Evolutionary conservation across 495 filamentous ascomycete genomes (phyloP).

Genomic region (Jackrogersella minutella): DNA sequence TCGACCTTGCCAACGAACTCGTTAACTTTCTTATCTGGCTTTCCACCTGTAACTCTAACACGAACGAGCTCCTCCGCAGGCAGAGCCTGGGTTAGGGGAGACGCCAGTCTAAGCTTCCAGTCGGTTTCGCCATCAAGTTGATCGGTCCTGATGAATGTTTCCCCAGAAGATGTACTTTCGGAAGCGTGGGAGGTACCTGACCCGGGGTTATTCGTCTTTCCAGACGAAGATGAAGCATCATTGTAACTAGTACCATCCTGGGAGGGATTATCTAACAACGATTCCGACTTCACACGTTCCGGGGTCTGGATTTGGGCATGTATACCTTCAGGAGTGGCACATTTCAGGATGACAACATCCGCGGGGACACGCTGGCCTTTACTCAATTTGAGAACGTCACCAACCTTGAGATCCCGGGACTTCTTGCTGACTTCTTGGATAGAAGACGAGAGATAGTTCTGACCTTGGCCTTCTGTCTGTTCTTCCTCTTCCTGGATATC

Average conservation of each 20-base stretch:
- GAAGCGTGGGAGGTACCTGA: conserved; percentile 23
- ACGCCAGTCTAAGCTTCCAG: conserved; percentile 94
- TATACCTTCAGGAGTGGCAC: conserved; percentile 69
- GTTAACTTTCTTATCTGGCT: conserved; percentile 91
- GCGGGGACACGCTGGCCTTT: conserved; percentile 94
- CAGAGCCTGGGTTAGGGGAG: conserved; percentile 80
- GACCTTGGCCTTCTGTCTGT: conserved; percentile 54
- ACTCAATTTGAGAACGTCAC: conserved; percentile 88
- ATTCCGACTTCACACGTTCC: conserved; percentile 44
- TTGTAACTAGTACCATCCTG: conserved; percentile 27
- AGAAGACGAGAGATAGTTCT: conserved; percentile 49
- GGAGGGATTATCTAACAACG: conserved; percentile 54
- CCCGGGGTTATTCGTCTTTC: conserved; percentile 7
- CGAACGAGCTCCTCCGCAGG: conserved; percentile 71
- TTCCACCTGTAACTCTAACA: conserved; percentile 80
- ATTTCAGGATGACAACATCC: conserved; percentile 93
- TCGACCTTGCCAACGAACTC: conserved; percentile 90
- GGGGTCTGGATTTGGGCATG: conserved; percentile 36
- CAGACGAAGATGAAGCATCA: conserved; percentile 1
- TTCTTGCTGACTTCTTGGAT: conserved; percentile 75
- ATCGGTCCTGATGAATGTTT: conserved; percentile 97
- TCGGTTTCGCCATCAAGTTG: conserved; percentile 99
- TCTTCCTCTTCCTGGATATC: conserved; percentile 65
- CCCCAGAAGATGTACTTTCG: conserved; percentile 64
- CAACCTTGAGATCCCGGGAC: conserved; percentile 90